Base-by-base conservation (phyloP, 495 filamentous ascomycete genomes). In the Hypoxylon crocopeplum region DNA sequence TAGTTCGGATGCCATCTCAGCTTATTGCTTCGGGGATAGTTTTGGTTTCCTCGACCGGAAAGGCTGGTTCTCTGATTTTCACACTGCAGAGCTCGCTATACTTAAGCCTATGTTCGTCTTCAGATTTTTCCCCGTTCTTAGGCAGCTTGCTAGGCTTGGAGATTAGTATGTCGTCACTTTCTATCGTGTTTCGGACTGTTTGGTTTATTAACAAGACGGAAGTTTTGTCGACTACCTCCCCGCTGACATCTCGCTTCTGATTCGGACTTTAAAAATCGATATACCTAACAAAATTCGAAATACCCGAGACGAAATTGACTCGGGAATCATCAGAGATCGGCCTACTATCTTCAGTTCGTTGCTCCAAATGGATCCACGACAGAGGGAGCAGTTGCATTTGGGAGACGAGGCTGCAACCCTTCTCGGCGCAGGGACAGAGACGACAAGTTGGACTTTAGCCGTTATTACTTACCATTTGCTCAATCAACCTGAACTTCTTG, bases 371-470 rank as follows among this genome's bases (percentile, higher is more conserved):
- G 57, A 69, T 12, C 72, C 75, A 0, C 16, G 49, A 3, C 49
- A 67, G 10, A 75, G 79, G 46, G 70, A 76, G 32, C 21, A 46
- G 0, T 36, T 65, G 2, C 42, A 49, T 7, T 66, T 83, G 12
- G 57, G 62, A 4, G 69, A 75, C 11, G 80, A 84, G 53, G 78
- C 75, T 2, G 66, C 72, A 25, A 56, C 67, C 0, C 48, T 84
- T 7, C 67, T 82, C 10, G 70, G 67, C 1, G 81, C 82, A 3
- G 82, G 82, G 2, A 72, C 70, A 21, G 73, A 76, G 29, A 82
- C 78, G 3, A 80, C 76, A 0, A 73, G 70, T 4, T 74, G 70
- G 45, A 72, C 76, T 5, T 30, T 75, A 6, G 56, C 62, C 1
- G 56, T 74, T 42, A 67, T 72, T 27, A 72, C 69, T 12, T 80